Conservation (phyloP, 176 grass and related monocot genomes). For the Melocanna baccifera region DNA sequence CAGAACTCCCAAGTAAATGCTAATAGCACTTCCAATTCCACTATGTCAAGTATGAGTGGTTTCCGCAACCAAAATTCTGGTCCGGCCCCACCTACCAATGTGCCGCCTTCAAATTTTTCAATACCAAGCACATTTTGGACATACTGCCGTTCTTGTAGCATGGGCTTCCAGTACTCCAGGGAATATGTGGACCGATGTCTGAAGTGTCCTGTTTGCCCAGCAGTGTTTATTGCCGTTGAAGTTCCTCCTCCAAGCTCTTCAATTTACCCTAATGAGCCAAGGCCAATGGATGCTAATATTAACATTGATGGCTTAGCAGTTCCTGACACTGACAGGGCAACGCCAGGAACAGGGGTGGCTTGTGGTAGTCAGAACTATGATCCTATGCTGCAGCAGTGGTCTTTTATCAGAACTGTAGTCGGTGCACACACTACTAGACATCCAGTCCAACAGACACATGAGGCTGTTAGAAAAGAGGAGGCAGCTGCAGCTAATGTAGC, state of each 20-base stretch:
- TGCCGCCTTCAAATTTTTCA: background rate
- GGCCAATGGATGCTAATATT: background rate
- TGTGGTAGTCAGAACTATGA: constrained; percentile 11
- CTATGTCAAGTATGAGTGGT: constrained; percentile 6
- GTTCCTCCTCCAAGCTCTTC: constrained; percentile 8
- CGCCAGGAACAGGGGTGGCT: constrained; percentile 19
- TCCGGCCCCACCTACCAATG: background rate
- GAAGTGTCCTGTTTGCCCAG: constrained; percentile 27
- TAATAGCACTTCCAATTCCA: background rate
- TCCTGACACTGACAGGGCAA: constrained; percentile 1
- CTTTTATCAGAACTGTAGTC: constrained; percentile 31
- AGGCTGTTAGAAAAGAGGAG: constrained; percentile 27
- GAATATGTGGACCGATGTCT: constrained; percentile 33
- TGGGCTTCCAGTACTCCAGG: constrained; percentile 43
- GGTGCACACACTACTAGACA: constrained; percentile 19
- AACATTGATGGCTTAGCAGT: constrained; percentile 10
- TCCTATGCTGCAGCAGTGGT: constrained; percentile 25
- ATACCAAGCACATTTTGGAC: constrained; percentile 64
- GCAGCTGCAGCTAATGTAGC: constrained; percentile 8
- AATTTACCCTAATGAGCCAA: background rate
- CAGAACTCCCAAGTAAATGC: constrained; percentile 25
- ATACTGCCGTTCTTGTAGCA: constrained; percentile 33
- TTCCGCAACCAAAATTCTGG: background rate
- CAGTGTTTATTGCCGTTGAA: constrained; percentile 45
- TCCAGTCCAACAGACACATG: constrained; percentile 38